Base-by-base conservation (phyloP, 352 stramenopile genomes). In the Albugo candida region DNA sequence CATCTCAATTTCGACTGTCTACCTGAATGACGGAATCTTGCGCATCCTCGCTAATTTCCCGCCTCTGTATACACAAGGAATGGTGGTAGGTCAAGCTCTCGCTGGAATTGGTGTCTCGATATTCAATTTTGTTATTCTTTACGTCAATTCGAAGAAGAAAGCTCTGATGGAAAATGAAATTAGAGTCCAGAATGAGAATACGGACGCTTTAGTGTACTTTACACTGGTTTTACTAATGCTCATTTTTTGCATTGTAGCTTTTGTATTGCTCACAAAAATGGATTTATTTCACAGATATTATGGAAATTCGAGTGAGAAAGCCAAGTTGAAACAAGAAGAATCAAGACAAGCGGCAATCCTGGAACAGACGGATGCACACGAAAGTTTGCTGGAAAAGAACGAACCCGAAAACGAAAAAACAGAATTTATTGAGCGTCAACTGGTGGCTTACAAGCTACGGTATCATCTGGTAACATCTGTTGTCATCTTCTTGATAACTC, bases 1-100 rank as follows among this genome's bases (percentile, higher is more conserved):
- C 12, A 71, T 83, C 19, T 64, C 69, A 0, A 65, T 60, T 40
- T 75, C 70, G 13, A 79, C 72, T 8, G 82, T 74, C n/a, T 54
- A 85, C 16, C 70, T 86, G 65, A 73, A 88, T 53, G 75, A 88
- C 52, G 78, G 70, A 14, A 52, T 87, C 38, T 63, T 91, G 47
- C 72, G 75, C 12, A 76, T 88, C 47, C 60, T 81, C 21, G 53
- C 73, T 27, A 84, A 64, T 34, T 86, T 91, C 56, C 74, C 78
- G 4, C 64, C 72, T 14, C 60, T 64, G 13, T 86, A 81, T 58
- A 87, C 75, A 4, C 72, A 88, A 53, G 69, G 71, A 0, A 58
- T 91, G 27, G 72, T 91, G 11, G 73, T 70, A 14, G 78, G 78
- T 8, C 78, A 91, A 42, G 66, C 68, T 31, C 81, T 86, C 41